Evolutionary conservation across 2,329 filamentous ascomycete genomes (phyloP).

Genomic region (Aspergillus amoenus): DNA sequence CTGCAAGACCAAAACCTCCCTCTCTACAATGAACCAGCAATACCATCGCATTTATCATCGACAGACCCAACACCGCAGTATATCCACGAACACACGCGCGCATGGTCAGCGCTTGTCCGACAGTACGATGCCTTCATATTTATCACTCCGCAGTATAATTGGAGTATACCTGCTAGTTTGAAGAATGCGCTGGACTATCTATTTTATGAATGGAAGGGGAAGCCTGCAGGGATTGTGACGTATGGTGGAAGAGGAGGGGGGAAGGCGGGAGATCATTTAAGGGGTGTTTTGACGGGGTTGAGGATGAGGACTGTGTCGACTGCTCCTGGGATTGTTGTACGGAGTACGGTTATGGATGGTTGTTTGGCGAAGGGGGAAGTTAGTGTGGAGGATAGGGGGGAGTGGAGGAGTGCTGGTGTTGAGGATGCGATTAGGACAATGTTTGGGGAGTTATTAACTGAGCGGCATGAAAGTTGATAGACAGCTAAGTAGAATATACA

Average conservation of each 20-base stretch:
- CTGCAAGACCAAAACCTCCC: constrained; percentile 28
- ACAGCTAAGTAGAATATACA: not conserved
- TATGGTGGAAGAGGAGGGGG: constrained; percentile 51
- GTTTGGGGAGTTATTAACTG: not conserved
- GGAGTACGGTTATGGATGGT: constrained; percentile 59
- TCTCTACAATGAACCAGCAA: constrained; percentile 39
- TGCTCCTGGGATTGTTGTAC: constrained; percentile 49
- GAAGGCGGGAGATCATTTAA: constrained; percentile 38
- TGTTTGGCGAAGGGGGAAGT: not conserved
- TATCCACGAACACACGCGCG: constrained; percentile 34
- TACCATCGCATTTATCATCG: constrained; percentile 34
- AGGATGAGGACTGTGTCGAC: constrained; percentile 35
- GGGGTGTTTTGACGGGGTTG: constrained; percentile 34
- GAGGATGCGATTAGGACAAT: not conserved
- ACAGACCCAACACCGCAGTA: constrained; percentile 30
- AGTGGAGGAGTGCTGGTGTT: not conserved
- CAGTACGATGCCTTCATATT: constrained; percentile 43
- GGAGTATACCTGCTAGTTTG: constrained; percentile 51
- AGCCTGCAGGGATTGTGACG: constrained; percentile 54
- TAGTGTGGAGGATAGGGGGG: not conserved
- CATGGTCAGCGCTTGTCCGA: constrained; percentile 39
- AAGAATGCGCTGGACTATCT: constrained; percentile 67
- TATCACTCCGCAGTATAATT: constrained; percentile 54
- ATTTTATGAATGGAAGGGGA: constrained; percentile 58
- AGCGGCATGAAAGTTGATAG: not conserved